These are phyloP conservation scores for Melampsora medusae DNA, from an alignment of 1,284 basidiomycete species.

Conservation along the genomic window DNA sequence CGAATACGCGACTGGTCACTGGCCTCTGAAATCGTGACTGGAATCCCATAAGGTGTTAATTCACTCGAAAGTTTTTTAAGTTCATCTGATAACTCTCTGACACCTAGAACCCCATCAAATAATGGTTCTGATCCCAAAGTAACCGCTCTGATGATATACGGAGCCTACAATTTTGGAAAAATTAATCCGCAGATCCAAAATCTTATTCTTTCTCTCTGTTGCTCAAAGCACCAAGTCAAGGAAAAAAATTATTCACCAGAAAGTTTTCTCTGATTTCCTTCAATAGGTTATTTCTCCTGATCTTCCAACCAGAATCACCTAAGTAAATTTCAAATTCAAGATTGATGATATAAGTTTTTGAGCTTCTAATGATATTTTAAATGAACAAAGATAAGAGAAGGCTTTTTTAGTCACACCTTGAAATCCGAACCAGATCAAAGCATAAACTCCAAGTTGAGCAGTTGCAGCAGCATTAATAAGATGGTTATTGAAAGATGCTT, in stretches of 20 bases:
- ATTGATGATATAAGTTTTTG: neutral
- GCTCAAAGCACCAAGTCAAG: neutral
- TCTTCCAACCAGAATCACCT: slow-evolving; percentile 60
- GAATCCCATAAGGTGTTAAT: neutral
- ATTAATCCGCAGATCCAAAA: neutral
- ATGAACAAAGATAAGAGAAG: neutral
- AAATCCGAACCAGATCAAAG: slow-evolving; percentile 67
- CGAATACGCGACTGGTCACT: neutral
- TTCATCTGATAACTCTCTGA: slow-evolving; percentile 61
- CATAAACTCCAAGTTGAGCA: slow-evolving; percentile 68
- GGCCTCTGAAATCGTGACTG: slow-evolving; percentile 11
- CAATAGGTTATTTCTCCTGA: slow-evolving; percentile 62
- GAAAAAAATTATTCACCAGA: neutral
- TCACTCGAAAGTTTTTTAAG: slow-evolving; percentile 60
- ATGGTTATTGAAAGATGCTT: slow-evolving; percentile 56
- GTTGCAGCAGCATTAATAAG: slow-evolving; percentile 68
- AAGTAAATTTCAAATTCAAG: neutral
- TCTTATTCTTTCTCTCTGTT: neutral
- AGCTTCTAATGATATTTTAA: no score
- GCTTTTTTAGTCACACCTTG: slow-evolving; percentile 52
- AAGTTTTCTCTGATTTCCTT: slow-evolving; percentile 64
- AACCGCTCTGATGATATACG: slow-evolving; percentile 66
- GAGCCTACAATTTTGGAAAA: slow-evolving; percentile 57
- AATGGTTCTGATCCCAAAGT: slow-evolving; percentile 73
- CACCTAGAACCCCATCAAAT: slow-evolving; percentile 64